Conservation (phyloP, 257 asterid genomes). For the Solanum medicagineum region DNA sequence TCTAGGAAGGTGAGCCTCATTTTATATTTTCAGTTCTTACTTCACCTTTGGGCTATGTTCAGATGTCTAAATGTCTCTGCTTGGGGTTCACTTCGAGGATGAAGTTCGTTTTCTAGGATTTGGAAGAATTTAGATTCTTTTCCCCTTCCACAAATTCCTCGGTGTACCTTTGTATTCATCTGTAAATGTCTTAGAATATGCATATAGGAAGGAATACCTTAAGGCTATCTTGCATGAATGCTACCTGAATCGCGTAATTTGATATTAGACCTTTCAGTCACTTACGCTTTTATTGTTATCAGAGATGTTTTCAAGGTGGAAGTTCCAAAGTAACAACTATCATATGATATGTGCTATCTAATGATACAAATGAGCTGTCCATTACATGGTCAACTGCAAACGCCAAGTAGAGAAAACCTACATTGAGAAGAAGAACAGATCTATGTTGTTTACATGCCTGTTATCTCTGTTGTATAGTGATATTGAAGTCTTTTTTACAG, state of each 20-base stretch:
- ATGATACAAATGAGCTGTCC: not conserved
- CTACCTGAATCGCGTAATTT: not conserved
- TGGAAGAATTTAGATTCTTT: not conserved
- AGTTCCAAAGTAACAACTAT: not conserved
- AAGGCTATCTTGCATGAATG: not conserved
- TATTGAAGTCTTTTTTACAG: no score
- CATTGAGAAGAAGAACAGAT: not conserved
- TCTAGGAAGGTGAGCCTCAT: conserved; percentile 63
- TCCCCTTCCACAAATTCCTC: not conserved
- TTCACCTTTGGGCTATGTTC: not conserved
- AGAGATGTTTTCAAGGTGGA: not conserved
- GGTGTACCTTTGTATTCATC: not conserved
- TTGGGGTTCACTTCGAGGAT: not conserved
- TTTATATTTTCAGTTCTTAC: not conserved
- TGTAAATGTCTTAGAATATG: not conserved
- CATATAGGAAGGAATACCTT: not conserved
- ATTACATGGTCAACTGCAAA: not conserved
- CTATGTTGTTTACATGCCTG: not conserved
- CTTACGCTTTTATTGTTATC: not conserved
- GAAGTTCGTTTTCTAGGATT: not conserved
- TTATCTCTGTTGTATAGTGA: not conserved
- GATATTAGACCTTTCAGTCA: not conserved
- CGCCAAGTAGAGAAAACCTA: not conserved
- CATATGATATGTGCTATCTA: not conserved
- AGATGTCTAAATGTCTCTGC: not conserved